Base-by-base conservation (phyloP, 306 rosid genomes). In the Ziziphus jujuba region DNA sequence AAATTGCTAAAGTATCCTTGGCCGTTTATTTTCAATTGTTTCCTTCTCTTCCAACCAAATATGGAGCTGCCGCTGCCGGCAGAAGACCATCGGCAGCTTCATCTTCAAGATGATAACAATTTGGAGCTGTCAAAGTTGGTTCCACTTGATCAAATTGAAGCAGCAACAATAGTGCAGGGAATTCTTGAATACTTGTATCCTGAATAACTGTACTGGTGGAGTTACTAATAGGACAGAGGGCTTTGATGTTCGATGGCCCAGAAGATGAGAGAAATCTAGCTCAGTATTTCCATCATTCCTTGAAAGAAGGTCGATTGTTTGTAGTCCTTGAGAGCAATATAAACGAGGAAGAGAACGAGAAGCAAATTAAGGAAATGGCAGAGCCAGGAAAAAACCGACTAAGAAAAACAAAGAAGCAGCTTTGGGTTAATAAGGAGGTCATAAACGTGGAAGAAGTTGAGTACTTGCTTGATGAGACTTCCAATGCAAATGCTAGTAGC, bases 41-140 rank as follows among this genome's bases (percentile, higher is more conserved):
- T n/a, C n/a, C n/a, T n/a, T n/a, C n/a, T n/a, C n/a, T n/a, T n/a
- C n/a, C n/a, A n/a, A n/a, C n/a, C n/a, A n/a, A n/a, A n/a, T n/a
- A n/a, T n/a, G n/a, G n/a, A n/a, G n/a, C n/a, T n/a, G n/a, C n/a
- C n/a, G n/a, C n/a, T n/a, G n/a, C n/a, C n/a, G n/a, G n/a, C n/a
- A n/a, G n/a, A n/a, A n/a, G n/a, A n/a, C n/a, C n/a, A n/a, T n/a
- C n/a, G n/a, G n/a, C n/a, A n/a, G n/a, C n/a, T n/a, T n/a, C n/a
- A n/a, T n/a, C n/a, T n/a, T n/a, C n/a, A n/a, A n/a, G n/a, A n/a
- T n/a, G n/a, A n/a, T n/a, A n/a, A n/a, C n/a, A n/a, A n/a, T 80
- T 80, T 14, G 80, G 80, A 12, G 51, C 66, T n/a, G 23, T 75
- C 84, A 0, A 75, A 75, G 43, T 34, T 80, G 59, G 58, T 80